Evolutionary conservation across 2,329 filamentous ascomycete genomes (phyloP).

Genomic region (Zarea fungicola): DNA sequence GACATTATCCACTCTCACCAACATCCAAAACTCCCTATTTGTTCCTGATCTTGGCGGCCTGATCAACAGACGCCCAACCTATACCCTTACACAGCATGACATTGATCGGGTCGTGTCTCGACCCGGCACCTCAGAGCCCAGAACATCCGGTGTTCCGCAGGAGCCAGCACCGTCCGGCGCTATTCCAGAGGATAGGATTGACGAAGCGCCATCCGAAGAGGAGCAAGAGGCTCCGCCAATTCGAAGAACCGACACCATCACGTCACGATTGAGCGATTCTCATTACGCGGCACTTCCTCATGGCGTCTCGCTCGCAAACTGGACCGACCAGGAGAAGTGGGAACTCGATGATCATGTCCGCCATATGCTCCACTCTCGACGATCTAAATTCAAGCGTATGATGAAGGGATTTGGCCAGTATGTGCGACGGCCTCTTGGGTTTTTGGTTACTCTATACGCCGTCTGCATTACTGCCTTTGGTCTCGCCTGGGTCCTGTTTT

Average conservation of each 20-base stretch:
- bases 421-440: conserved; percentile 68
- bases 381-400: conserved; percentile 71
- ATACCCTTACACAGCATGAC: conserved; percentile 56
- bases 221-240: conserved; percentile 22
- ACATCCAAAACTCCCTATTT: conserved; percentile 86
- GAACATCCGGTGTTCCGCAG: conserved; percentile 1
- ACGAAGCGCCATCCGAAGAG: conserved; percentile 18
- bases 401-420: conserved; percentile 81
- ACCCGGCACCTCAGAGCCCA: conserved; percentile 3
- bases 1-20: conserved; percentile 77
- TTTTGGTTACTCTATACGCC: conserved; percentile 79
- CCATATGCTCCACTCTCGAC: conserved; percentile 79
- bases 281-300: conserved; percentile 78
- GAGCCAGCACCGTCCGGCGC: conserved; percentile 18
- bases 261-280: conserved; percentile 61
- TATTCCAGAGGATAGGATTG: conserved; percentile 19
- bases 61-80: conserved; percentile 74
- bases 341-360: conserved; percentile 81
- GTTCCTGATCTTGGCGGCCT: conserved; percentile 72
- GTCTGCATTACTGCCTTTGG: conserved; percentile 79
- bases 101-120: conserved; percentile 8
- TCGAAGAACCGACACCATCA: conserved; percentile 53
- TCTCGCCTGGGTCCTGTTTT: conserved; percentile 82
- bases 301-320: conserved; percentile 65
- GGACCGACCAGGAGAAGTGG: conserved; percentile 67